A percentile compares a stretch with the other conserved stretches of the same genome.
Conservation (phyloP, 345 rosid species). For the Viola odorata region DNA sequence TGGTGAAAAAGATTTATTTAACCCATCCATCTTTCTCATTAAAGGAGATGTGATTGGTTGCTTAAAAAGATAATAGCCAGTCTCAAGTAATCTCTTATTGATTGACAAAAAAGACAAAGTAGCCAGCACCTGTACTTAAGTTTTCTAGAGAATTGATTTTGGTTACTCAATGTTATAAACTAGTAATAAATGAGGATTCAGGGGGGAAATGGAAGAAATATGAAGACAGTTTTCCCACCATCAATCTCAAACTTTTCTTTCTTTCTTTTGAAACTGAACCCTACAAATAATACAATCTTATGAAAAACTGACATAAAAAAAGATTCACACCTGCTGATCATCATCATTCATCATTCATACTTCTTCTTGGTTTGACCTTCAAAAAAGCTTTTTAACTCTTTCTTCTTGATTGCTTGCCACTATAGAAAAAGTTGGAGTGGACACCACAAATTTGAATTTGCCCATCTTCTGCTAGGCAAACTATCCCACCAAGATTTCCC, state of each 20-base stretch:
- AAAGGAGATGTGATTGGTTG: too few relatives aligned
- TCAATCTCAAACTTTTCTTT: background rate
- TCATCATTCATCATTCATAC: too few relatives aligned
- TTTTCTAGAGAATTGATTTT: too few relatives aligned
- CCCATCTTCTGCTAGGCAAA: constrained; percentile 46
- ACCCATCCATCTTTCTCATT: too few relatives aligned
- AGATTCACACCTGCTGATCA: constrained; percentile 29
- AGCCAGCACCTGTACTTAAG: too few relatives aligned
- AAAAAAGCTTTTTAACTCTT: constrained; percentile 1
- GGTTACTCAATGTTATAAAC: too few relatives aligned
- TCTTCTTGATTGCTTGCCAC: constrained; percentile 23
- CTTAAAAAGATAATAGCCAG: too few relatives aligned
- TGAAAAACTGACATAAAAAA: constrained; percentile 7
- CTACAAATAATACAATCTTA: background rate
- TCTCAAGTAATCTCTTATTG: too few relatives aligned
- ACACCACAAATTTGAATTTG: constrained; percentile 36
- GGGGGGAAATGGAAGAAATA: constrained; percentile 1
- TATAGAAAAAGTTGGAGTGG: constrained; percentile 36
- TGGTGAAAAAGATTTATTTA: too few relatives aligned
- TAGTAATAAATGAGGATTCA: too few relatives aligned
- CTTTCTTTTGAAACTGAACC: background rate
- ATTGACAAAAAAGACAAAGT: too few relatives aligned
- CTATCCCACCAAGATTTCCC: constrained; percentile 55
- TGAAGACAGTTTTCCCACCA: constrained; percentile 6
- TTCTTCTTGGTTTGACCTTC: constrained; percentile 40